Evolutionary conservation across 768 basidiomycete genomes (phyloP).

Genomic region (Suillus discolor): DNA sequence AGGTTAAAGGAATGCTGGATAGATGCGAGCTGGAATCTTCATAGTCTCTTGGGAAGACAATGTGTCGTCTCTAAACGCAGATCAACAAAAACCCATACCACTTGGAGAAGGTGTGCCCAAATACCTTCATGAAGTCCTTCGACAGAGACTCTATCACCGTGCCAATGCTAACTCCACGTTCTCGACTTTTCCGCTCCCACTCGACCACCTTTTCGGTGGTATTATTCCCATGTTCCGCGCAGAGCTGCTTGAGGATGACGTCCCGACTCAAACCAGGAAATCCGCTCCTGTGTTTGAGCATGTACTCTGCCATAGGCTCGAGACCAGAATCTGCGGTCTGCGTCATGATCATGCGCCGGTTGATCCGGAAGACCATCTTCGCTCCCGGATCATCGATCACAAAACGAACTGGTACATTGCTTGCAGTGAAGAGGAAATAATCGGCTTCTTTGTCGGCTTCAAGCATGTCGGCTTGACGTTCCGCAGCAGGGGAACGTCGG

Average conservation of each 20-base stretch:
- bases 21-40: neutral
- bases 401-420: conserved; percentile 18
- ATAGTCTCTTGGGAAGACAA: neutral
- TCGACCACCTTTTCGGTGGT: neutral
- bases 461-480: conserved; percentile 22
- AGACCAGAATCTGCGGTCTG: conserved; percentile 6
- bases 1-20: neutral
- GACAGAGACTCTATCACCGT: neutral
- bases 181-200: neutral
- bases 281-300: conserved; percentile 19
- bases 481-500: conserved; percentile 17
- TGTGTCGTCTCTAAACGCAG: neutral
- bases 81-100: neutral
- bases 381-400: conserved; percentile 11
- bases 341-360: conserved; percentile 17
- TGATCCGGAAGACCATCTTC: conserved; percentile 18
- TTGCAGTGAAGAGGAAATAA: conserved; percentile 23
- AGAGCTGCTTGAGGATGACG: neutral
- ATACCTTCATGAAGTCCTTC: neutral
- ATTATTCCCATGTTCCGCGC: neutral
- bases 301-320: conserved; percentile 17
- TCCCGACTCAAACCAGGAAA: conserved; percentile 21
- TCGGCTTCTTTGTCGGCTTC: conserved; percentile 19
- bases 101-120: neutral
- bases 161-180: neutral